Base-by-base conservation (phyloP, 345 rosid species). In the Hibiscus tridactylites region DNA sequence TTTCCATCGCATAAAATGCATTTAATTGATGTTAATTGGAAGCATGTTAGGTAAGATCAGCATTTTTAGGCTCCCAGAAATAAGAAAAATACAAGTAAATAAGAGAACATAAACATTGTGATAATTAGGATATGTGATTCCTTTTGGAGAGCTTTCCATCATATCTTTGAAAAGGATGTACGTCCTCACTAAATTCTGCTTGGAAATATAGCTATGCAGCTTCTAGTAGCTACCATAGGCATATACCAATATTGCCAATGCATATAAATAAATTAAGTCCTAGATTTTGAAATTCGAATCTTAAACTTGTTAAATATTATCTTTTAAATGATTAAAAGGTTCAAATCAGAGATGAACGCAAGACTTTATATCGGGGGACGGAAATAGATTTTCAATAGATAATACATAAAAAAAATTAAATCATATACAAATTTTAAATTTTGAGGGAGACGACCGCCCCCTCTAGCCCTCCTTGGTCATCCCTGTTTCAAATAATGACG, bases 131-230 rank as follows among this genome's bases (percentile, higher is more conserved):
- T 64, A 37, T 64, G n/a, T 39, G 13, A 19, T 64, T 64, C 68
- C 31, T 64, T 37, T 37, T 39, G 21, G 52, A 39, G 16, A 64
- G 31, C 68, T 64, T 39, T 63, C 42, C 68, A 39, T 9, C 50
- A 63, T 63, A 63, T 37, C 29, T 63, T 39, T 64, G 52, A 64
- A 63, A 64, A 26, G 52, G 52, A 64, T 64, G 68, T 49, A 39
- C 50, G 7, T 10, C 52, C 68, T 39, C 9, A 19, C 24, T 64
- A 17, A 39, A 19, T 64, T 9, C 68, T 64, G 29, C 29, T 39
- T 19, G 50, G 68, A 50, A 35, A 62, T 37, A 39, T 2, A 19
- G 52, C 24, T 37, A 5, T 56, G 13, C 0, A 56, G 29, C 31
- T 9, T 24, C 31, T 57, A 21, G 15, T 21, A 50, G 56, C 6